Percentiles rank a stretch among this genome's conserved stretches.
Conservation (phyloP, 805 yeast genomes). For the Metschnikowia shivogae region DNA sequence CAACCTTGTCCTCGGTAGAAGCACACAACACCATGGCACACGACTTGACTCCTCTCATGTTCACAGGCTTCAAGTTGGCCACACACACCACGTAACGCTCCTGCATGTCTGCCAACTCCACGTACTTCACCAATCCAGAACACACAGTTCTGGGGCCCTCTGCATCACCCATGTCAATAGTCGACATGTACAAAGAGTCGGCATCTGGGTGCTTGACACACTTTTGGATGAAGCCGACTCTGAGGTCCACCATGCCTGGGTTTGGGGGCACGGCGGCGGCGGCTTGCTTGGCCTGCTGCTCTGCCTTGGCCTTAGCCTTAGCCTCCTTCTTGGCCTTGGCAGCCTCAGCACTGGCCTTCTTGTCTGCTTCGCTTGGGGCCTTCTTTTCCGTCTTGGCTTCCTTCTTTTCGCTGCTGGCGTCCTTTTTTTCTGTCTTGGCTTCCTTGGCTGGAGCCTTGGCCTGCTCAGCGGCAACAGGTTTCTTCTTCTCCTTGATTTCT, state of each 20-base stretch:
- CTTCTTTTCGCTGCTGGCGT: slow-evolving; percentile 1
- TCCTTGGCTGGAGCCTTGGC: slow-evolving; percentile 6
- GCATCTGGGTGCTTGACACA: slow-evolving; percentile 98
- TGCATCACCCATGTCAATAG: slow-evolving; percentile 93
- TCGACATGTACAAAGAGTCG: slow-evolving; percentile 91
- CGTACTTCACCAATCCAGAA: slow-evolving; percentile 88
- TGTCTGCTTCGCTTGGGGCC: slow-evolving; percentile 37
- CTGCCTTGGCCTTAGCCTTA: slow-evolving; percentile 58
- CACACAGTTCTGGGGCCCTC: slow-evolving; percentile 98
- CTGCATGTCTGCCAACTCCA: slow-evolving; percentile 93
- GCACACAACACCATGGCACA: slow-evolving; percentile 97
- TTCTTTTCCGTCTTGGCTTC: slow-evolving; percentile 10
- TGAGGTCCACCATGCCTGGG: slow-evolving; percentile 85
- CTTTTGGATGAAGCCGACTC: slow-evolving; percentile 96
- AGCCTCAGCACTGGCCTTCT: slow-evolving; percentile 49
- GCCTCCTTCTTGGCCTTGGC: slow-evolving; percentile 61
- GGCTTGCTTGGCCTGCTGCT: slow-evolving; percentile 42
- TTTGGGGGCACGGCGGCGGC: slow-evolving; percentile 61
- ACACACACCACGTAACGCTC: slow-evolving; percentile 84
- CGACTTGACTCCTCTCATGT: slow-evolving; percentile 96
- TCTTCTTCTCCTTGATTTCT: slow-evolving; percentile 64
- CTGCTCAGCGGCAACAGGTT: slow-evolving; percentile 34
- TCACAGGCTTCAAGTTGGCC: slow-evolving; percentile 95
- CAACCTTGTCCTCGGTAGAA: slow-evolving; percentile 69
- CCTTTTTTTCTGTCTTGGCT: slow-evolving; percentile 7